These are phyloP conservation scores for Epichloe uncinata DNA, from an alignment of 2,329 filamentous ascomycete genomes.

Conservation along the genomic window DNA sequence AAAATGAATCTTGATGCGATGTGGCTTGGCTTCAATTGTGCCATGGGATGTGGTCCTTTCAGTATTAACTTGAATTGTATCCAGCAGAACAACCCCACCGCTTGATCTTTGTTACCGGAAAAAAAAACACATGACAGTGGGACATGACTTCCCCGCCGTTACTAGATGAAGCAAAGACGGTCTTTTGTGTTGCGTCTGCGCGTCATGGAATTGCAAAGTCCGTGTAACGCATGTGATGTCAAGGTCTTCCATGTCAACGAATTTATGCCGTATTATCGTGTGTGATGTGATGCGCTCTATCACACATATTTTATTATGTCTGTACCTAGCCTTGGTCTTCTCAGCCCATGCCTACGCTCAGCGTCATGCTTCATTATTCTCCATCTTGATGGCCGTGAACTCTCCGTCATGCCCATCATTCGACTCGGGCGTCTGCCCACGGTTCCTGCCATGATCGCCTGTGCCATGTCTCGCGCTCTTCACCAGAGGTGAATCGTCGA, in stretches of 20 bases:
- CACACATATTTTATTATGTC: no score
- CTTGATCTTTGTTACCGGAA: neutral
- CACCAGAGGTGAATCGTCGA: slow-evolving; percentile 17
- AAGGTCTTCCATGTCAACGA: no score
- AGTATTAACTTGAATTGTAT: neutral
- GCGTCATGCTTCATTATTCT: slow-evolving; percentile 17
- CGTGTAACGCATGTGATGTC: no score
- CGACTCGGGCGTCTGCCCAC: neutral
- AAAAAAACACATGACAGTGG: neutral
- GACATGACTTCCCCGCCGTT: neutral
- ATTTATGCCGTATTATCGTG: no score
- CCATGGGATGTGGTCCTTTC: neutral
- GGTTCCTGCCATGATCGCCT: neutral
- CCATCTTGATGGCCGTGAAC: slow-evolving; percentile 3
- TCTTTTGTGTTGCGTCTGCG: neutral
- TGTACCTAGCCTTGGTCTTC: no score
- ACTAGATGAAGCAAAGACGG: neutral
- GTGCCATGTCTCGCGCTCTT: slow-evolving; percentile 5
- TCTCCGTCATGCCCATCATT: neutral
- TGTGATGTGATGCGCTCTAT: no score
- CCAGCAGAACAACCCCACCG: neutral
- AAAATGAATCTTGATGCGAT: neutral
- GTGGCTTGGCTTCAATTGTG: neutral
- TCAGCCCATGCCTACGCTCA: slow-evolving; percentile 5
- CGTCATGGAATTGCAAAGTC: no score